Conservation (phyloP, 345 rosid genomes). For the Corymbia maculata region DNA sequence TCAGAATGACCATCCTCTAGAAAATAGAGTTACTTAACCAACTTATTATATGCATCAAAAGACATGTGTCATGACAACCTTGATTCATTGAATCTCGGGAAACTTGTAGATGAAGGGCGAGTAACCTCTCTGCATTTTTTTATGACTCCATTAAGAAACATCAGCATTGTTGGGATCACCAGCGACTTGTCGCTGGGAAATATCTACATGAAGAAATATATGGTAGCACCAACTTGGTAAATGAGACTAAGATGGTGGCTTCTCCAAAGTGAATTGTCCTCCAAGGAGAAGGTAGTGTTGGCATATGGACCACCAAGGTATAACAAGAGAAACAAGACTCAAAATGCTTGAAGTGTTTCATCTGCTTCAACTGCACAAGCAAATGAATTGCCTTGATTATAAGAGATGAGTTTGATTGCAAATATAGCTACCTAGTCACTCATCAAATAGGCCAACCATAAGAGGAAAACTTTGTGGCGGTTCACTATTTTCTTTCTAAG, state of each 20-base stretch:
- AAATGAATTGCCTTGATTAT: not conserved
- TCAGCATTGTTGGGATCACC: not conserved
- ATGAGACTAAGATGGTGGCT: not conserved
- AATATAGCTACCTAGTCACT: not conserved
- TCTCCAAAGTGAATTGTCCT: not conserved
- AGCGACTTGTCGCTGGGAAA: not conserved
- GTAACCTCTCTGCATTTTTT: not conserved
- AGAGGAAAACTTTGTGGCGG: not conserved
- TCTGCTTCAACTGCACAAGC: not conserved
- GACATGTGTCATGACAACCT: rapidly evolving
- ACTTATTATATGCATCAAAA: not conserved
- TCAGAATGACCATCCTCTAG: not conserved
- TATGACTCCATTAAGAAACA: not conserved
- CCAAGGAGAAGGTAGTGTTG: rapidly evolving
- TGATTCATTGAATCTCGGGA: not conserved
- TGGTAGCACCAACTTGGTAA: not conserved
- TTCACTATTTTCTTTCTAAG: not conserved
- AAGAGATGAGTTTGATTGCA: not conserved
- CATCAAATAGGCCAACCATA: not conserved
- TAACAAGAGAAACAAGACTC: not conserved
- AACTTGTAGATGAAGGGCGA: not conserved
- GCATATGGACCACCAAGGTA: rapidly evolving
- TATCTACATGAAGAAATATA: not conserved
- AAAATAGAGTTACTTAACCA: not conserved
- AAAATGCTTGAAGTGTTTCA: rapidly evolving